Conservation (phyloP, 495 filamentous ascomycete genomes). For the Delitschia confertaspora region DNA sequence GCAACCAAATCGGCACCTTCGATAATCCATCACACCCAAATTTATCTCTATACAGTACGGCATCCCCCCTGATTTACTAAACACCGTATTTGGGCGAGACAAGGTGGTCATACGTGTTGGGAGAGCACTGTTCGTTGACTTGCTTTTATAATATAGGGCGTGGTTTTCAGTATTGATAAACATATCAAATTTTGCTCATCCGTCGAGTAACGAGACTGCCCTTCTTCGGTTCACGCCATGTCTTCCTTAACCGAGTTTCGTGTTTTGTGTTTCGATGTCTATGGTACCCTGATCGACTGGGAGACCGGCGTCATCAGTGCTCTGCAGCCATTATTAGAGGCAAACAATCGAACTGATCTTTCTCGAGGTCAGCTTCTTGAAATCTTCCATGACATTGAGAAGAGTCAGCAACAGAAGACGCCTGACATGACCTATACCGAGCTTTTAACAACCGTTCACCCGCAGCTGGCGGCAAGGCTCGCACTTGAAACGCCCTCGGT, state of each 20-base stretch:
- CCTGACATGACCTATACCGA: conserved; percentile 12
- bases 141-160: no score
- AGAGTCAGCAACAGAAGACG: background rate
- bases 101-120: no score
- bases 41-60: no score
- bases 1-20: no score
- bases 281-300: conserved; percentile 78
- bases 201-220: background rate
- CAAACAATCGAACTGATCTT: conserved; percentile 2
- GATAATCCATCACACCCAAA: no score
- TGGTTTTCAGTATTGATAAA: no score
- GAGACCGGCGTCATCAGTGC: conserved; percentile 40
- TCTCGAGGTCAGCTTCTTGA: conserved; percentile 3
- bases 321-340: conserved; percentile 20
- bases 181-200: no score
- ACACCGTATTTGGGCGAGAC: no score
- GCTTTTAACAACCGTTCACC: conserved; percentile 8
- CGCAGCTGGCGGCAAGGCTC: conserved; percentile 4
- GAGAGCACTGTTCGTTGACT: no score
- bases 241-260: conserved; percentile 36
- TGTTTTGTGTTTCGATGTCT: conserved; percentile 68
- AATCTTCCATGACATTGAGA: background rate
- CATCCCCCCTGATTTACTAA: no score
- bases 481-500: conserved; percentile 1
- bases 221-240: background rate